Conservation (phyloP, 208 protist genomes). For the Leishmania tropica region DNA sequence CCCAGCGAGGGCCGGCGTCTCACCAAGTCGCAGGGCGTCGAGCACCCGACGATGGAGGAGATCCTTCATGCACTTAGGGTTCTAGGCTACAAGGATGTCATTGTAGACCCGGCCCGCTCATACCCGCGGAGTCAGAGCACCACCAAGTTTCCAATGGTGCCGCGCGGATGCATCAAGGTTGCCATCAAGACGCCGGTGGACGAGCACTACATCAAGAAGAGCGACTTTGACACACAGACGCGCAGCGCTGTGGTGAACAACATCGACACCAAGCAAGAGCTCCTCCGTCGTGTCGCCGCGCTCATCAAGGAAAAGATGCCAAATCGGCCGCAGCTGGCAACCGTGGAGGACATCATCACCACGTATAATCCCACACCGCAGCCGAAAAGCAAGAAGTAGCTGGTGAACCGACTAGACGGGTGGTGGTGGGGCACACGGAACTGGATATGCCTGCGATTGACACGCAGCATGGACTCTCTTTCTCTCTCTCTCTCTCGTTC, state of each 20-base stretch:
- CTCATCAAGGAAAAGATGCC: constrained; percentile 64
- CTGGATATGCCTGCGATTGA: background rate
- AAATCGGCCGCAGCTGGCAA: constrained; percentile 37
- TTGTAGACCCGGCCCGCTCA: constrained; percentile 51
- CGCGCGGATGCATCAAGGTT: constrained; percentile 79
- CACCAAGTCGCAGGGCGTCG: constrained; percentile 65
- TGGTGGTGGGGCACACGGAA: background rate
- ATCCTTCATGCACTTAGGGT: constrained; percentile 53
- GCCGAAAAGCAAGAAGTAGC: constrained; percentile 41
- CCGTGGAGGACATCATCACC: constrained; percentile 44
- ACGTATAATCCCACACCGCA: constrained; percentile 37
- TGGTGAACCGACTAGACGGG: background rate
- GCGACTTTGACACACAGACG: constrained; percentile 86
- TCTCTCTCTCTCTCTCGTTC: no score
- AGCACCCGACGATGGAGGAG: constrained; percentile 70
- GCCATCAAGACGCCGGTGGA: constrained; percentile 73
- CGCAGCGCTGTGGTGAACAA: constrained; percentile 56
- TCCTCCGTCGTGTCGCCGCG: constrained; percentile 71
- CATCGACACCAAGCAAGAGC: constrained; percentile 74
- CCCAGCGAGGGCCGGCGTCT: constrained; percentile 79
- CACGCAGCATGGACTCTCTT: background rate
- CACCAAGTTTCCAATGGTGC: constrained; percentile 58
- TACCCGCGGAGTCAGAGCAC: constrained; percentile 70
- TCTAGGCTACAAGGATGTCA: constrained; percentile 67
- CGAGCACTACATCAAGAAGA: constrained; percentile 88